Percentiles rank a stretch among this genome's conserved stretches.
These are phyloP conservation scores for Neurospora sp. DNA, from an alignment of 495 filamentous ascomycete genomes.

Conservation along the genomic window DNA sequence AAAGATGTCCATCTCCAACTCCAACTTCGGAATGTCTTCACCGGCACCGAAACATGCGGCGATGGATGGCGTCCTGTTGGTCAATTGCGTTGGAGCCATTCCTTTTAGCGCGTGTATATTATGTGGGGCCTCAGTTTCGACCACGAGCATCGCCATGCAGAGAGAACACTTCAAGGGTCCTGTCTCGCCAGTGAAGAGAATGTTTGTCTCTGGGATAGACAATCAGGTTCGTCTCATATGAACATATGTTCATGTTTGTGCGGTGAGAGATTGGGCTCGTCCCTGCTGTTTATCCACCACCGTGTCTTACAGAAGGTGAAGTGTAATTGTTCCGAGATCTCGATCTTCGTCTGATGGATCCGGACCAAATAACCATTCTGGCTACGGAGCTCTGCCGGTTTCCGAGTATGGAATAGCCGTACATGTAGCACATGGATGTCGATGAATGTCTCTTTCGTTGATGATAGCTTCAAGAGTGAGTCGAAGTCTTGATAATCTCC, in stretches of 20 bases:
- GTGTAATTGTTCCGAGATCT: neutral
- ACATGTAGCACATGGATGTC: too few species aligned
- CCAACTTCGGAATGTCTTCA: neutral
- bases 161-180: neutral
- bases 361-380: neutral
- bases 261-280: neutral
- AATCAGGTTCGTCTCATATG: neutral
- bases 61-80: neutral
- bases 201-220: neutral
- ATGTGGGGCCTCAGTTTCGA: neutral
- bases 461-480: too few species aligned
- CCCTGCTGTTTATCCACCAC: neutral
- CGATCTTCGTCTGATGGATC: neutral
- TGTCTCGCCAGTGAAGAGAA: neutral
- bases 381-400: neutral
- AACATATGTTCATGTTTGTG: neutral
- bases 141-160: neutral
- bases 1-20: neutral
- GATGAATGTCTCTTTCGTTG: too few species aligned
- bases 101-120: neutral
- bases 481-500: neutral
- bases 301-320: neutral
- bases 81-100: neutral
- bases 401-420: neutral
- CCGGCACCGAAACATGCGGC: neutral